phyloP scores from a whole-genome alignment of 371 early-diverging fungal species.

The Mycotypha africana region DNA sequence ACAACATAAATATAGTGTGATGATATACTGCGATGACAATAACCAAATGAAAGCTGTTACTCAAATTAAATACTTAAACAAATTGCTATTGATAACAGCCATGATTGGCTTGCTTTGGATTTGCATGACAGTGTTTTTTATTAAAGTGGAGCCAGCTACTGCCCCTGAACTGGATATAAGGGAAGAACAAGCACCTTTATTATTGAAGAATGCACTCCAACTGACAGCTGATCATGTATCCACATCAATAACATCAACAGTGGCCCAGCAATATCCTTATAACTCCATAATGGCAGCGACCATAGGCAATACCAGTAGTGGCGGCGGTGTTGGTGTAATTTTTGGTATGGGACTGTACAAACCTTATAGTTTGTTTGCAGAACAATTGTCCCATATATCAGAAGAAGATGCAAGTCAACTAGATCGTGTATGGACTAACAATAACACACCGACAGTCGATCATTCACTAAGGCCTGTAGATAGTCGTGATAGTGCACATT shows the following conservation, averaged over 20 bases:
- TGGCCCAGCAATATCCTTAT: slow-evolving; percentile 8
- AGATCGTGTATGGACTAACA: slow-evolving; percentile 22
- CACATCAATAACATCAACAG: too few species aligned
- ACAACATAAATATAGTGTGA: too few species aligned
- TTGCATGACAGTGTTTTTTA: slow-evolving; percentile 4
- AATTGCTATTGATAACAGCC: slow-evolving; percentile 1
- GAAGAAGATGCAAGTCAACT: slow-evolving; percentile 34
- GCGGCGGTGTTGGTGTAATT: too few species aligned
- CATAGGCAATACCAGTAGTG: too few species aligned
- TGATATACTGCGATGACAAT: too few species aligned
- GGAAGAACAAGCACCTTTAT: slow-evolving; percentile 26
- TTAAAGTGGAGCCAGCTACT: slow-evolving; percentile 8
- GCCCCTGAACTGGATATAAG: slow-evolving; percentile 16
- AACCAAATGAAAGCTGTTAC: too few species aligned
- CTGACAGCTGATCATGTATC: slow-evolving; percentile 15
- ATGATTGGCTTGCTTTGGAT: slow-evolving; percentile 6
- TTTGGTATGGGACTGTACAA: too few species aligned
- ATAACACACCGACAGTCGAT: too few species aligned
- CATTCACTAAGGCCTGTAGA: slow-evolving; percentile 15
- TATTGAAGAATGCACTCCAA: slow-evolving; percentile 26
- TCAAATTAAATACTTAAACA: slow-evolving; percentile 3
- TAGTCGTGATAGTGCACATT: slow-evolving; percentile 16
- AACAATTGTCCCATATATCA: slow-evolving; percentile 39
- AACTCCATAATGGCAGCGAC: too few species aligned
- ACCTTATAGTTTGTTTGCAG: slow-evolving; percentile 44